phyloP scores from a whole-genome alignment of 805 yeast genomes.

The Dipodascus albidus region DNA sequence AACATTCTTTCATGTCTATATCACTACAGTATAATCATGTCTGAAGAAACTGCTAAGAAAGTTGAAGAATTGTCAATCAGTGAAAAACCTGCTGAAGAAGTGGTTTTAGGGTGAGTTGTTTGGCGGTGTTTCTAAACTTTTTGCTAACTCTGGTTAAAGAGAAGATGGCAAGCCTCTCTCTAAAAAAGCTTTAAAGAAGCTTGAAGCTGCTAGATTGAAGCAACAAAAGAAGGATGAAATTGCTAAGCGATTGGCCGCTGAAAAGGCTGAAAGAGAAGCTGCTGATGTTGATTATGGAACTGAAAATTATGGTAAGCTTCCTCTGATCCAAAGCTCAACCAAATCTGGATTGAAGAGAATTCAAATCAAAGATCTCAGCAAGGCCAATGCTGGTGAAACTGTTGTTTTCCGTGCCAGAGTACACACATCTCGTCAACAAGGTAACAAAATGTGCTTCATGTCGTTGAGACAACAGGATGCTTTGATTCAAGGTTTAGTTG shows the following conservation, averaged over 20 bases:
- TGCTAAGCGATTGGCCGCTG: constrained; percentile 78
- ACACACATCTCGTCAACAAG: constrained; percentile 89
- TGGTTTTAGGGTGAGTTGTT: background rate
- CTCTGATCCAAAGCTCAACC: constrained; percentile 66
- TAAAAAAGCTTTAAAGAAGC: constrained; percentile 89
- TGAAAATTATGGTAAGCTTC: constrained; percentile 80
- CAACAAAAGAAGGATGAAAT: constrained; percentile 86
- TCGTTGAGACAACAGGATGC: constrained; percentile 84
- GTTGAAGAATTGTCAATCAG: constrained; percentile 14
- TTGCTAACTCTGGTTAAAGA: constrained; percentile 23
- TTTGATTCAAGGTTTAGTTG: constrained; percentile 74
- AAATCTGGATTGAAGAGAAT: constrained; percentile 60
- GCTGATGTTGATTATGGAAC: constrained; percentile 79
- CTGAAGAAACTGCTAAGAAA: constrained; percentile 16
- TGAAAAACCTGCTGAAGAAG: constrained; percentile 2
- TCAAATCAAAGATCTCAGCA: constrained; percentile 39
- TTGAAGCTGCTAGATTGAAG: constrained; percentile 77
- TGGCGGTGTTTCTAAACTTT: background rate
- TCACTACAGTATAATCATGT: constrained; percentile 8
- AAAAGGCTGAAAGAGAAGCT: constrained; percentile 68
- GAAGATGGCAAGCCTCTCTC: constrained; percentile 80
- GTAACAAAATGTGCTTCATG: constrained; percentile 86
- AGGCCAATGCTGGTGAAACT: constrained; percentile 57
- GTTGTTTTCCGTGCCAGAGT: constrained; percentile 88
- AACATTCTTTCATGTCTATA: background rate